Evolutionary conservation across 192 early-diverging fungal species (phyloP).

Genomic region (Thoreauomyces humboldtii): DNA sequence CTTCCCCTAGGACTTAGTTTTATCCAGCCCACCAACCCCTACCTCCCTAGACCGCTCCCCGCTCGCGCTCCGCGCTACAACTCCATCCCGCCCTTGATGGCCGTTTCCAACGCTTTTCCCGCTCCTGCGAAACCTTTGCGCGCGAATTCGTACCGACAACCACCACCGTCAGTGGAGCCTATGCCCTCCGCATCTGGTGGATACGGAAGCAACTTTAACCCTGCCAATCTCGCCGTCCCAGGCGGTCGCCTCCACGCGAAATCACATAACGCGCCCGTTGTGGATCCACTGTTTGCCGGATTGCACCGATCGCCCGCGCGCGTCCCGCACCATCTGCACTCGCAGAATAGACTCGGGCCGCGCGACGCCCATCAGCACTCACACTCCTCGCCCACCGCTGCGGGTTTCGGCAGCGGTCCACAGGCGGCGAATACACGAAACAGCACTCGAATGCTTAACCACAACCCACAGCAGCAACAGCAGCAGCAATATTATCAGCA

Average conservation of each 20-base stretch:
- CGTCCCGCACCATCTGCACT: not conserved
- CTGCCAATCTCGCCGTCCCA: constrained; percentile 44
- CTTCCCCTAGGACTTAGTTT: constrained; percentile 25
- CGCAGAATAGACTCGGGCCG: not conserved
- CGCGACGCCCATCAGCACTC: not conserved
- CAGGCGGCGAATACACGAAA: not conserved
- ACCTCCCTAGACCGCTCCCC: not conserved
- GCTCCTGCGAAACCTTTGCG: not conserved
- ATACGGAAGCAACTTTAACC: constrained; percentile 22
- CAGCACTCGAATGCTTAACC: not conserved
- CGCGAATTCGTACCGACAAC: not conserved
- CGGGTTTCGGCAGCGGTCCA: not conserved
- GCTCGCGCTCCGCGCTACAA: constrained; percentile 4
- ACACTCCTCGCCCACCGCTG: not conserved
- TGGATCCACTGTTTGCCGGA: constrained; percentile 29
- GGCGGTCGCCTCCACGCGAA: constrained; percentile 40
- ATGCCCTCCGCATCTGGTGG: not conserved
- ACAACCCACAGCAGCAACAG: not conserved
- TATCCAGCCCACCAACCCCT: constrained; percentile 18
- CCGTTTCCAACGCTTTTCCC: constrained; percentile 7
- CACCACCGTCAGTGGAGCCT: not conserved
- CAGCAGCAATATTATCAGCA: no score
- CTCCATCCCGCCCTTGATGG: constrained; percentile 4
- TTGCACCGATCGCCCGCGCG: not conserved
- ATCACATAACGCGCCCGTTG: constrained; percentile 9